phyloP scores from a whole-genome alignment of 495 filamentous ascomycete species.

The Neurospora sublineolata region DNA sequence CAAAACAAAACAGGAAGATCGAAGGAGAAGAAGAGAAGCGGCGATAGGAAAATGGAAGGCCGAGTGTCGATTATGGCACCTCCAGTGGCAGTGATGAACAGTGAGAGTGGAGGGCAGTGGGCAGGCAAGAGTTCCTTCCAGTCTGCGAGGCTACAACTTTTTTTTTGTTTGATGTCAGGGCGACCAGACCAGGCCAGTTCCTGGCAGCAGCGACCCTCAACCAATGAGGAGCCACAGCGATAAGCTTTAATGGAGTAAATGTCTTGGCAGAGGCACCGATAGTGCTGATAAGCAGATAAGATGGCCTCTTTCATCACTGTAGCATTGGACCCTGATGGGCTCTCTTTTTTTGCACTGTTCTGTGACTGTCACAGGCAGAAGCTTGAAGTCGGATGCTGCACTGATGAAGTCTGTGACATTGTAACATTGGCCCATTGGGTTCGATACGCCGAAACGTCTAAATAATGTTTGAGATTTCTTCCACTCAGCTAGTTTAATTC shows the following conservation, averaged over 20 bases:
- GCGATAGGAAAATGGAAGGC: not conserved
- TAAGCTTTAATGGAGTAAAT: not conserved
- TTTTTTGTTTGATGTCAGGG: conserved; percentile 10
- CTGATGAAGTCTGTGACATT: not conserved
- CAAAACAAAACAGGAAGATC: not conserved
- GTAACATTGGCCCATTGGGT: not conserved
- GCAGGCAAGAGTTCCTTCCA: not conserved
- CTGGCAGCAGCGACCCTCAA: conserved; percentile 2
- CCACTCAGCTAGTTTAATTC: not conserved
- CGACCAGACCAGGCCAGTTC: conserved; percentile 3
- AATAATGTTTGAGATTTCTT: not conserved
- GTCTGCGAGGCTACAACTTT: conserved; percentile 9
- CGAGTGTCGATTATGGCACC: not conserved
- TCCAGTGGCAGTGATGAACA: not conserved
- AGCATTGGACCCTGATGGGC: conserved; percentile 6
- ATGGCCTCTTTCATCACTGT: not conserved
- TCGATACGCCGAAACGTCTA: not conserved
- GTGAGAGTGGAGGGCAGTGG: not conserved
- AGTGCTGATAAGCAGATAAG: not conserved
- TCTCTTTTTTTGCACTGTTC: conserved; percentile 1
- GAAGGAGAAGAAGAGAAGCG: not conserved
- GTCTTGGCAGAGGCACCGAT: not conserved
- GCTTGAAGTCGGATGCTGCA: not conserved
- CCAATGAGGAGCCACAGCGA: too few species aligned
- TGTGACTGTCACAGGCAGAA: not conserved